phyloP scores from a whole-genome alignment of 2,329 filamentous ascomycete genomes.

The Penicillium sp. region DNA sequence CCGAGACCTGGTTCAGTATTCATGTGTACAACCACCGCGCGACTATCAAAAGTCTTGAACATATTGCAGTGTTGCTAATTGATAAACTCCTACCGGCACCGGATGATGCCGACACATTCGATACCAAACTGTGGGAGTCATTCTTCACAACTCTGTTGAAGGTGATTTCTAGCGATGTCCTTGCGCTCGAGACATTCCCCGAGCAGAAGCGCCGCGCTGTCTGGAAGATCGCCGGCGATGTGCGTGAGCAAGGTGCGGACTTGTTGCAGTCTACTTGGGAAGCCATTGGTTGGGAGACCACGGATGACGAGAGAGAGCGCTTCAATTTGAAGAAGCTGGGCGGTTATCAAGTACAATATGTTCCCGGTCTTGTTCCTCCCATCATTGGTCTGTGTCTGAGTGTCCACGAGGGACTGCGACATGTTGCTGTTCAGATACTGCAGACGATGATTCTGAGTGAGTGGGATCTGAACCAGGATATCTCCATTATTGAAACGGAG shows the following conservation, averaged over 20 bases:
- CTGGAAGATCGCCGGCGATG: constrained; percentile 98
- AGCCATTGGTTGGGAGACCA: constrained; percentile 94
- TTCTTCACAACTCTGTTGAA: constrained; percentile 89
- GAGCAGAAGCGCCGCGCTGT: constrained; percentile 95
- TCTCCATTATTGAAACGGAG: constrained; percentile 88
- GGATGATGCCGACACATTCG: constrained; percentile 87
- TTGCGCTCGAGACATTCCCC: constrained; percentile 92
- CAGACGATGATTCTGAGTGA: constrained; percentile 99
- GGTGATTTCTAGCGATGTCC: constrained; percentile 81
- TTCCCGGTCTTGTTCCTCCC: constrained; percentile 84
- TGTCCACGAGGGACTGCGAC: constrained; percentile 85
- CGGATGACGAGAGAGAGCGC: constrained; percentile 70
- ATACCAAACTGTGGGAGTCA: constrained; percentile 88
- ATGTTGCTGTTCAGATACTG: constrained; percentile 87
- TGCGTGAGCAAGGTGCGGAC: constrained; percentile 86
- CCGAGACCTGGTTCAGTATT: constrained; percentile 83
- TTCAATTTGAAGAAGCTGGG: constrained; percentile 84
- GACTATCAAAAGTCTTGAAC: constrained; percentile 80
- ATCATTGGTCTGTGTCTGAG: constrained; percentile 94
- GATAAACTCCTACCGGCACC: constrained; percentile 82
- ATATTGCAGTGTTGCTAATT: constrained; percentile 75
- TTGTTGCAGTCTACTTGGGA: constrained; percentile 86
- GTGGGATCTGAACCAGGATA: constrained; percentile 91
- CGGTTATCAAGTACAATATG: constrained; percentile 97
- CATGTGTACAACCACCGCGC: constrained; percentile 92